Evolutionary conservation across 192 early-diverging fungal species (phyloP).

Genomic region (Phlyctochytrium arcticum): DNA sequence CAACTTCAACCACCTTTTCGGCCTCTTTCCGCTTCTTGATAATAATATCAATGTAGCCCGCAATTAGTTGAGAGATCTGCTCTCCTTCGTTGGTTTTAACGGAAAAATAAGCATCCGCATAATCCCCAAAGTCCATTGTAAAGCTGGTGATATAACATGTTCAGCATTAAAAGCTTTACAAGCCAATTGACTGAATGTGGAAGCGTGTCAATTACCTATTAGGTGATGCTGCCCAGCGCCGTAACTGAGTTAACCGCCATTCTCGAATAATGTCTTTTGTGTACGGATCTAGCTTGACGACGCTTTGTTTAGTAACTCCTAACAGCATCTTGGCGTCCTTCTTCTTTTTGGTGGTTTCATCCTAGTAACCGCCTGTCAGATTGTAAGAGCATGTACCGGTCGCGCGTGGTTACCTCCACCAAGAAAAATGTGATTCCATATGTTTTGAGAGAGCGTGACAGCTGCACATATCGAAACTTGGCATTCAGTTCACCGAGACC

Average conservation of each 20-base stretch:
- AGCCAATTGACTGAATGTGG: neutral
- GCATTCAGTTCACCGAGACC: conserved; percentile 52
- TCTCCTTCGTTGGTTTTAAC: conserved; percentile 59
- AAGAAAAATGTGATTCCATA: conserved; percentile 60
- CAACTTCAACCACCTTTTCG: conserved; percentile 47
- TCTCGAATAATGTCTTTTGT: conserved; percentile 52
- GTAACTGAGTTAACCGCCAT: conserved; percentile 53
- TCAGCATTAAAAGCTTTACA: conserved; percentile 1
- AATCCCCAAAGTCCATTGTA: conserved; percentile 63
- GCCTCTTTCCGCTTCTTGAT: conserved; percentile 55
- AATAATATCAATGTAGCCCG: conserved; percentile 64
- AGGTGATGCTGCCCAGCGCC: conserved; percentile 53
- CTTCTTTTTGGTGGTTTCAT: conserved; percentile 40
- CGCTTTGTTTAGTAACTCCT: conserved; percentile 52
- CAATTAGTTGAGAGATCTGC: conserved; percentile 54
- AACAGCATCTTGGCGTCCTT: conserved; percentile 42
- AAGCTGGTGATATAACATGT: conserved; percentile 29
- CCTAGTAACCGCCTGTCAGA: neutral
- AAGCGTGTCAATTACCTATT: conserved; percentile 30
- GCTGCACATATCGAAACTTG: conserved; percentile 57
- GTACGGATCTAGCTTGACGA: conserved; percentile 48
- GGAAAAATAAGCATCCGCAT: conserved; percentile 50
- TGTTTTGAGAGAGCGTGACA: conserved; percentile 52
- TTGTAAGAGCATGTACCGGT: neutral
- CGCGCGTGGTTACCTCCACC: conserved; percentile 38